These are phyloP conservation scores for Penicillium crystallinum DNA, from an alignment of 495 filamentous ascomycete genomes.

Conservation along the genomic window DNA sequence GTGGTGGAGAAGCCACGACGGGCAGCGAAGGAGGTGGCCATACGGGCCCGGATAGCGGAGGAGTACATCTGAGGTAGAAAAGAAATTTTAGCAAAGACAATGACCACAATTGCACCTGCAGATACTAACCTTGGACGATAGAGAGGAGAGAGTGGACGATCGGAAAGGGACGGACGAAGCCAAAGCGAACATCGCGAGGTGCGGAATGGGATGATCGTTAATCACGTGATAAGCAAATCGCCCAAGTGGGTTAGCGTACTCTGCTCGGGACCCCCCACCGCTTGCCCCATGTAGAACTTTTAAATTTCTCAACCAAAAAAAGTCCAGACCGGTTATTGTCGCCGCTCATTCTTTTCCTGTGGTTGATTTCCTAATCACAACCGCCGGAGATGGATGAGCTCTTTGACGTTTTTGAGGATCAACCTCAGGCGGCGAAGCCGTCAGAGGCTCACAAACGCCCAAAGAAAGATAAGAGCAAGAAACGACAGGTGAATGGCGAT, in stretches of 20 bases:
- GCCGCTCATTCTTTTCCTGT: conserved; percentile 7
- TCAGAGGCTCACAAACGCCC: conserved; percentile 31
- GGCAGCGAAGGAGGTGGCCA: conserved; percentile 57
- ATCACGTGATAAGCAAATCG: conserved; percentile 23
- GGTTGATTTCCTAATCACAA: conserved; percentile 10
- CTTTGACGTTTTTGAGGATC: conserved; percentile 78
- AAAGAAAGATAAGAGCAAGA: conserved; percentile 64
- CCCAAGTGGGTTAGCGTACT: conserved; percentile 8
- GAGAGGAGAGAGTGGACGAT: conserved; percentile 28
- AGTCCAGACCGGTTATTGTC: conserved; percentile 9
- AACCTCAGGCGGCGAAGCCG: conserved; percentile 41
- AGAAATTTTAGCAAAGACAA: background rate
- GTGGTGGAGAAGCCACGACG: conserved; percentile 94
- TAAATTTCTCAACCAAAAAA: conserved; percentile 34
- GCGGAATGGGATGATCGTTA: conserved; percentile 20
- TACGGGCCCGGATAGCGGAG: conserved; percentile 65
- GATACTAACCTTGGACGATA: conserved; percentile 31
- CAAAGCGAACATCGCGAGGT: conserved; percentile 24
- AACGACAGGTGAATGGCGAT: conserved; percentile 76
- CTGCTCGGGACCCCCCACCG: conserved; percentile 15
- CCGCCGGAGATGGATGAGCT: conserved; percentile 64
- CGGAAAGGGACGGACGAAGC: conserved; percentile 26
- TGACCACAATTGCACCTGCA: conserved; percentile 1
- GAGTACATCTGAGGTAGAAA: conserved; percentile 68
- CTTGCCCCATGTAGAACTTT: conserved; percentile 24